Base-by-base conservation (phyloP, 768 basidiomycete genomes). In the Rhizopogon vesiculosus region DNA sequence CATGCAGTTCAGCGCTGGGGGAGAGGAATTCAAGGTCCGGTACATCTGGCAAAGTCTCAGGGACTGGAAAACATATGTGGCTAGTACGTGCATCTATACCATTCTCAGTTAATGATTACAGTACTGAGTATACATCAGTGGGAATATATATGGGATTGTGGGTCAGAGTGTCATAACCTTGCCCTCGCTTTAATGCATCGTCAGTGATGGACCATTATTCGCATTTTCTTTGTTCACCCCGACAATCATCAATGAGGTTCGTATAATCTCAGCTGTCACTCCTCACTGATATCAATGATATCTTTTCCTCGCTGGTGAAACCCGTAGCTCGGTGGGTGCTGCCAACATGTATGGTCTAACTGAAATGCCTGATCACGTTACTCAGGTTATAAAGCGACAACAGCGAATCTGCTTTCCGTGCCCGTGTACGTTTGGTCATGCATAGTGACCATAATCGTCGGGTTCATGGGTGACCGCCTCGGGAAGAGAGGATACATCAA, bases 391-490 rank as follows among this genome's bases (percentile, higher is more conserved):
- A 67, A 71, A 40, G 82, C 86, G 10, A 89, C 86, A 1, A 68
- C 74, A 25, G 87, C 89, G 2, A 91, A 91, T 63, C 66, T 91
- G 10, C 74, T 92, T 15, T 87, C 86, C 0, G 87, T 91, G 3
- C 89, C 89, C 1, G 85, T 90, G 29, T 91, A 91, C 63, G 80
- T 77, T 5, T 88, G 85, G 80, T 82, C 84, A 18, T 87, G 87
- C 61, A 66, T 87, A 39, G 72, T 87, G 62, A 91, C 89, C 5
- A 77, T 80, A 57, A 55, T 73, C 33, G 71, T 88, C 45, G 88
- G 88, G 16, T 75, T 84, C 56, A 60, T 82, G 22, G 85, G 85
- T 22, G 88, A 89, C 62, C 76, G 79, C 7, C 68, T 78, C 25
- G 81, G 80, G n/a, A 74, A 72, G 43, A 75, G 86, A 19, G 82